These are phyloP conservation scores for Excoecaria agallocha DNA, from an alignment of 345 rosid species.

Conservation along the genomic window DNA sequence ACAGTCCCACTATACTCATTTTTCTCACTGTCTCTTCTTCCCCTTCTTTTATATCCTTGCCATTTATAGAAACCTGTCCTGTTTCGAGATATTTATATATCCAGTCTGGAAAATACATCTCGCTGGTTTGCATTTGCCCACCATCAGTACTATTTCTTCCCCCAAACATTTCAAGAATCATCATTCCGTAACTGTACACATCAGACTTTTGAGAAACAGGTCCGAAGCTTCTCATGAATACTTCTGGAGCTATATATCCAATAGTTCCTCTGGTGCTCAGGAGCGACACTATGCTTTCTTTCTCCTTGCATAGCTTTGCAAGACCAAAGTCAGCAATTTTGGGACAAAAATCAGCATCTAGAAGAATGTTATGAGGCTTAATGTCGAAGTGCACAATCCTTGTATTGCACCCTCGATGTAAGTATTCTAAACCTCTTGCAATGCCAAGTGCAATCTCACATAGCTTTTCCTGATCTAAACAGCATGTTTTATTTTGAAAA, in stretches of 20 bases:
- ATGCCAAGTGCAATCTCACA: constrained; percentile 9
- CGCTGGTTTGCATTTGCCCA: background rate
- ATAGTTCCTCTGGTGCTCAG: constrained; percentile 19
- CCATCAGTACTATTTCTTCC: background rate
- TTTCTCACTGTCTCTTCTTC: constrained; percentile 13
- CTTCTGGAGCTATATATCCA: constrained; percentile 26
- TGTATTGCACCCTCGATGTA: constrained; percentile 23
- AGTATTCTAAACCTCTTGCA: constrained; percentile 22
- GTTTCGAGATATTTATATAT: constrained; percentile 10
- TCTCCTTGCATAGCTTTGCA: constrained; percentile 19
- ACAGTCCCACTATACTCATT: constrained; percentile 17
- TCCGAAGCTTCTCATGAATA: constrained; percentile 12
- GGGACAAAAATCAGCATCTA: constrained; percentile 15
- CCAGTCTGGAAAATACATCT: constrained; percentile 12
- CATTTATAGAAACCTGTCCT: background rate
- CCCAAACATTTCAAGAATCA: constrained; percentile 12
- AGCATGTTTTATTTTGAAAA: background rate
- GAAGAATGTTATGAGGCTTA: constrained; percentile 28
- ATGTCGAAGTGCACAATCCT: constrained; percentile 33
- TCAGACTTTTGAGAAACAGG: constrained; percentile 17
- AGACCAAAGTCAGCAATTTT: constrained; percentile 27
- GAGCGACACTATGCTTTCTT: constrained; percentile 19
- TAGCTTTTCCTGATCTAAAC: background rate
- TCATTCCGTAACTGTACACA: constrained; percentile 22
- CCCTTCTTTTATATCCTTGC: background rate